Conservation (phyloP, 2,329 filamentous ascomycete genomes). For the Alternaria infectoria region DNA sequence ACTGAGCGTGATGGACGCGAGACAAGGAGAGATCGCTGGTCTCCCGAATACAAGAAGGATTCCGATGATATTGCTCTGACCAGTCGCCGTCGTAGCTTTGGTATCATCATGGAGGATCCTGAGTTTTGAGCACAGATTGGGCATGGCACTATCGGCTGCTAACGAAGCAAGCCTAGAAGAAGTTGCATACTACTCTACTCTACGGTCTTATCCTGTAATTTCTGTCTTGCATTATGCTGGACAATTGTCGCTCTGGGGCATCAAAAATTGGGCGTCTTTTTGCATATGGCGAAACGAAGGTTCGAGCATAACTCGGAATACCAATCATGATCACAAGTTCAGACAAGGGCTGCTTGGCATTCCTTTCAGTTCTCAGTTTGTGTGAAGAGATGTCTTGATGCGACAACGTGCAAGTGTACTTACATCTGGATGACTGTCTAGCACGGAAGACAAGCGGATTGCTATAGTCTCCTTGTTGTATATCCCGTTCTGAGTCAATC, state of each 20-base stretch:
- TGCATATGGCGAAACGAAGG: neutral
- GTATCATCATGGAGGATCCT: neutral
- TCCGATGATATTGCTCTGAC: neutral
- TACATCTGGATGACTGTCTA: neutral
- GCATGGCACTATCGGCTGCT: neutral
- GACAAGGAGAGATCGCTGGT: neutral
- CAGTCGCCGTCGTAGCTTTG: neutral
- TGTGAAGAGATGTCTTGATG: neutral
- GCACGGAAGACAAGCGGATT: neutral
- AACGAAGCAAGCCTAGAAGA: neutral
- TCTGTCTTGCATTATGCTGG: neutral
- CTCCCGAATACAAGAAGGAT: neutral
- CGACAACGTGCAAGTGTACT: neutral
- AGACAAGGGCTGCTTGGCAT: neutral
- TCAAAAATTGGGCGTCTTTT: neutral
- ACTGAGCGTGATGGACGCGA: neutral
- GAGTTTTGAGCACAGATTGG: neutral
- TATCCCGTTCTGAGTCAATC: neutral
- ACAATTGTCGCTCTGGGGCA: neutral
- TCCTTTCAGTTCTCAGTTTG: neutral
- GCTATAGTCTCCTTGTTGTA: neutral
- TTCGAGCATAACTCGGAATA: neutral
- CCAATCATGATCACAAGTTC: neutral
- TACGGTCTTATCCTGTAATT: neutral
- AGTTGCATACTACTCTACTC: conserved; percentile 6